Conservation (phyloP, 2,329 filamentous ascomycete genomes). For the Diaporthe citri region DNA sequence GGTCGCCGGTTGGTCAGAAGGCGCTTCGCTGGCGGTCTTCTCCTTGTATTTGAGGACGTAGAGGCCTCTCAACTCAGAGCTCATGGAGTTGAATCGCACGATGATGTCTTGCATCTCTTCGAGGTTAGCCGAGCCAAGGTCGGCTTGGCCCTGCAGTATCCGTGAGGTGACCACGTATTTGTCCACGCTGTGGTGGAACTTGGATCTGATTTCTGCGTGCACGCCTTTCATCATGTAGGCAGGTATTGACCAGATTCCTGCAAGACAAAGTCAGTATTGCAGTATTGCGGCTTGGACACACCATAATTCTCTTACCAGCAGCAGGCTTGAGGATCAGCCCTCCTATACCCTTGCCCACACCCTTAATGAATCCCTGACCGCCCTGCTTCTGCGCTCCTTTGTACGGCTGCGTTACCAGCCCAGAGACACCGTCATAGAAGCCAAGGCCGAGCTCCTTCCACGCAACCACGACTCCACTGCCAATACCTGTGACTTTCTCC, state of each 20-base stretch:
- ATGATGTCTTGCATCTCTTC: constrained; percentile 76
- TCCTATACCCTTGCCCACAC: constrained; percentile 85
- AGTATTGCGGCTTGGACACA: not conserved
- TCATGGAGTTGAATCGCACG: constrained; percentile 71
- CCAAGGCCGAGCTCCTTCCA: constrained; percentile 83
- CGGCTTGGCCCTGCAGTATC: constrained; percentile 80
- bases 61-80: constrained; percentile 71
- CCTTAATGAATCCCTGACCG: constrained; percentile 76
- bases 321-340: constrained; percentile 86
- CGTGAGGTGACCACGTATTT: constrained; percentile 85
- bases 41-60: constrained; percentile 65
- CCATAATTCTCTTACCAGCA: constrained; percentile 67
- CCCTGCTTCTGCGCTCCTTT: constrained; percentile 67
- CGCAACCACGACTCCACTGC: constrained; percentile 81
- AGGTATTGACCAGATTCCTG: constrained; percentile 77
- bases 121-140: constrained; percentile 65
- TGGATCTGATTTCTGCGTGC: constrained; percentile 80
- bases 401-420: constrained; percentile 82
- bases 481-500: constrained; percentile 82
- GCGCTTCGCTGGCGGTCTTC: constrained; percentile 50
- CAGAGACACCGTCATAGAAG: constrained; percentile 84
- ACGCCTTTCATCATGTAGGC: constrained; percentile 88
- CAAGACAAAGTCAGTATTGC: constrained; percentile 28
- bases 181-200: constrained; percentile 77
- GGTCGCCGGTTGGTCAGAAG: constrained; percentile 42